Evolutionary conservation across 2,329 filamentous ascomycete species (phyloP).

Genomic region (Purpureocillium takamizusanense): DNA sequence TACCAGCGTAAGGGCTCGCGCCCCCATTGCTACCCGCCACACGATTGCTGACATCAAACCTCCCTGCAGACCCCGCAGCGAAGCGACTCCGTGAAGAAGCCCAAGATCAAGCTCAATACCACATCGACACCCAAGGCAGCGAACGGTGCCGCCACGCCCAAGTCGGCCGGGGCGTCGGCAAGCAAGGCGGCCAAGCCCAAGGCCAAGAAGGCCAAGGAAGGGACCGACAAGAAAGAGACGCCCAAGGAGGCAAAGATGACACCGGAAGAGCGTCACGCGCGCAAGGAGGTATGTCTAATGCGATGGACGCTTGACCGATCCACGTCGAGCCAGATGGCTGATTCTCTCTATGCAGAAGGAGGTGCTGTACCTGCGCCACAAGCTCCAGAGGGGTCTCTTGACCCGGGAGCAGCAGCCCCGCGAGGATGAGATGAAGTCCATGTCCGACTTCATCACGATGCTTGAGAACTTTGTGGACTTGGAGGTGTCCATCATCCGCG

Average conservation of each 20-base stretch:
- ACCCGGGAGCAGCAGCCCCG: constrained; percentile 78
- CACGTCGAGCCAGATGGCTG: constrained; percentile 14
- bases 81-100: constrained; percentile 56
- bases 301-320: neutral
- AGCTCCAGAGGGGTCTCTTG: constrained; percentile 88
- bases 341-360: constrained; percentile 45
- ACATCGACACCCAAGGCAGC: constrained; percentile 61
- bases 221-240: constrained; percentile 46
- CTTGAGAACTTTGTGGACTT: constrained; percentile 73
- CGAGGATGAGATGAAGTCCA: constrained; percentile 70
- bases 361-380: constrained; percentile 89
- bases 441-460: constrained; percentile 70
- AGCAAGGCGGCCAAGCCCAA: constrained; percentile 46
- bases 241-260: constrained; percentile 49
- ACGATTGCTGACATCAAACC: constrained; percentile 7
- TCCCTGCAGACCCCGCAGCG: constrained; percentile 42
- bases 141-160: constrained; percentile 50
- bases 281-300: constrained; percentile 45
- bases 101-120: constrained; percentile 55
- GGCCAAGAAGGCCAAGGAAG: constrained; percentile 45
- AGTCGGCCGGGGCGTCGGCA: constrained; percentile 46
- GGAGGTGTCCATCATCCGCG: constrained; percentile 79
- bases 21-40: neutral
- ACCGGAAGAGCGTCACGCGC: constrained; percentile 45
- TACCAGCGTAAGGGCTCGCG: constrained; percentile 34